These are phyloP conservation scores for Phtheirospermum japonicum DNA, from an alignment of 257 asterid species.

Conservation along the genomic window DNA sequence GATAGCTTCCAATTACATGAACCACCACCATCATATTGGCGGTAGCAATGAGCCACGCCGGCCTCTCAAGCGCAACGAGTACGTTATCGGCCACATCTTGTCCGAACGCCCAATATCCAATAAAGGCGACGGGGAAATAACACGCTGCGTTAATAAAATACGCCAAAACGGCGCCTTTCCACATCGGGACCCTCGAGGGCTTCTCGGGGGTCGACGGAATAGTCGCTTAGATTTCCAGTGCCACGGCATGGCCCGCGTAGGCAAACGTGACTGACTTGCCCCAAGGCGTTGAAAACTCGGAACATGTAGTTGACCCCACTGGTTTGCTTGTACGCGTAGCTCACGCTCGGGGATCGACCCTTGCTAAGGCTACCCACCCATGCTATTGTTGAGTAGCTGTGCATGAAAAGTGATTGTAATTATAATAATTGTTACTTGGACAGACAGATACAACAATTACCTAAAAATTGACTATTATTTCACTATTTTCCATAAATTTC, in stretches of 20 bases:
- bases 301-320: constrained; percentile 56
- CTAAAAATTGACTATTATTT: too few species aligned
- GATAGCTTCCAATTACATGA: constrained; percentile 92
- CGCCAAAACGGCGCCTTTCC: constrained; percentile 90
- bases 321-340: constrained; percentile 61
- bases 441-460: too few species aligned
- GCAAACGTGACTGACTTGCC: constrained; percentile 84
- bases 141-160: constrained; percentile 70
- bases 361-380: constrained; percentile 67
- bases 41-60: constrained; percentile 87
- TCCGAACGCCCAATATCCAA: constrained; percentile 89
- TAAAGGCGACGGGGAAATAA: constrained; percentile 77
- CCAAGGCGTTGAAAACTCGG: constrained; percentile 70
- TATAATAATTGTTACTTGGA: too few species aligned
- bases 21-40: constrained; percentile 85
- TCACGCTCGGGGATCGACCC: constrained; percentile 61
- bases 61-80: constrained; percentile 64
- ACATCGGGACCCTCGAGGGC: constrained; percentile 79
- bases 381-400: constrained; percentile 83
- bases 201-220: constrained; percentile 86
- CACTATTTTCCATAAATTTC: too few species aligned
- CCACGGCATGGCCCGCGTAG: constrained; percentile 87
- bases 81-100: constrained; percentile 74
- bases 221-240: constrained; percentile 82
- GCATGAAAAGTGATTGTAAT: too few species aligned